These are phyloP conservation scores for Penicillium crustosum DNA, from an alignment of 2,329 filamentous ascomycete genomes.

Conservation along the genomic window DNA sequence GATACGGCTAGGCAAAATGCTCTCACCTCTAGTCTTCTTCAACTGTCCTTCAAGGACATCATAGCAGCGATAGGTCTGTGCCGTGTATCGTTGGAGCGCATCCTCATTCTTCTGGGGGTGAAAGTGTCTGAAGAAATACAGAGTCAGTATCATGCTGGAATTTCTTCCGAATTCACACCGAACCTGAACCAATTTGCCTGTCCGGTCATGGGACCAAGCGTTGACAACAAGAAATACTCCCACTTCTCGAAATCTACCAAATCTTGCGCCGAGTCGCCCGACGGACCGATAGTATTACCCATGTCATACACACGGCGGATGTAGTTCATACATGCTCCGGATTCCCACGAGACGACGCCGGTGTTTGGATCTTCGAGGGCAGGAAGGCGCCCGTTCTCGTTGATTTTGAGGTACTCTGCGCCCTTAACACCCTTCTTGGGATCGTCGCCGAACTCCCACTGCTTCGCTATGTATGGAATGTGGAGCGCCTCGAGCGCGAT, in stretches of 20 bases:
- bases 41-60: slow-evolving; percentile 45
- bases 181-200: slow-evolving; percentile 44
- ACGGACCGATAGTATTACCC: slow-evolving; percentile 39
- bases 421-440: slow-evolving; percentile 34
- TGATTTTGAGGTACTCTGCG: slow-evolving; percentile 41
- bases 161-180: not conserved
- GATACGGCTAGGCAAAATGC: slow-evolving; percentile 38
- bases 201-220: slow-evolving; percentile 45
- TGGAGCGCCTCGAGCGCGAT: slow-evolving; percentile 43
- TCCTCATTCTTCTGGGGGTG: slow-evolving; percentile 44
- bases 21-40: slow-evolving; percentile 39
- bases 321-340: slow-evolving; percentile 43
- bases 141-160: not conserved
- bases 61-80: slow-evolving; percentile 45
- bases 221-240: slow-evolving; percentile 46
- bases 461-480: slow-evolving; percentile 44
- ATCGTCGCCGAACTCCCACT: slow-evolving; percentile 46
- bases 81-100: slow-evolving; percentile 42
- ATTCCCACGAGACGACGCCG: slow-evolving; percentile 41
- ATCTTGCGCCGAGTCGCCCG: slow-evolving; percentile 36
- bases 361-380: slow-evolving; percentile 43
- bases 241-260: slow-evolving; percentile 49
- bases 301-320: slow-evolving; percentile 45
- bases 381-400: slow-evolving; percentile 47
- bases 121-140: slow-evolving; percentile 36